Evolutionary conservation across 768 basidiomycete species (phyloP).

Genomic region (Phylloporus sp.): DNA sequence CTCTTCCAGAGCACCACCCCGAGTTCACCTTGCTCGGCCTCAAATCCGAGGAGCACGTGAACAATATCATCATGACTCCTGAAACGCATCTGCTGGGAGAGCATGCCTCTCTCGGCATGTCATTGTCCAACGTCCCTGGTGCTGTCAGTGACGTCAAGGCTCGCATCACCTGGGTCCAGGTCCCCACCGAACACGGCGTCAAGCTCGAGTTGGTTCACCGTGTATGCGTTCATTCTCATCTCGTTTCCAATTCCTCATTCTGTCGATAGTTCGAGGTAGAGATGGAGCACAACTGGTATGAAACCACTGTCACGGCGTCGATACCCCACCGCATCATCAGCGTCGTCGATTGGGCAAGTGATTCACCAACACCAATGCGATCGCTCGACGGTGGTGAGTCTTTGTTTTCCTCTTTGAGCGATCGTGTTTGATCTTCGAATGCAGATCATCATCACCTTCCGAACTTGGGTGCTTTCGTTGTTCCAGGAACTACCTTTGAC

Average conservation of each 20-base stretch:
- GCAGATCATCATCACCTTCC: conserved; percentile 18
- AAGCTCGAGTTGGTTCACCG: conserved; percentile 65
- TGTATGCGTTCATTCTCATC: conserved; percentile 10
- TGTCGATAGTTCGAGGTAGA: conserved; percentile 72
- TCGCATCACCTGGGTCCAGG: conserved; percentile 74
- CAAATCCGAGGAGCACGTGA: conserved; percentile 47
- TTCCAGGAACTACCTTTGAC: conserved; percentile 16
- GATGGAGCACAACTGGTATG: conserved; percentile 96
- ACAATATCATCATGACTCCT: conserved; percentile 42
- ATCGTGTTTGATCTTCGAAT: background rate
- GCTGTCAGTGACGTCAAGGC: conserved; percentile 78
- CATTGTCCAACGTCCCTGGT: conserved; percentile 51
- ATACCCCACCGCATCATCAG: conserved; percentile 78
- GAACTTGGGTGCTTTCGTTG: conserved; percentile 24
- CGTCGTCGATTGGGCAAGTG: conserved; percentile 93
- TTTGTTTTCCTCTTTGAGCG: background rate
- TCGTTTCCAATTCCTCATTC: background rate
- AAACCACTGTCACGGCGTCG: conserved; percentile 71
- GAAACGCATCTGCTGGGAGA: conserved; percentile 45
- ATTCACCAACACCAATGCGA: conserved; percentile 47
- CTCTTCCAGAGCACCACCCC: conserved; percentile 46
- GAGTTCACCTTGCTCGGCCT: conserved; percentile 41
- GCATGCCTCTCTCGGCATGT: conserved; percentile 34
- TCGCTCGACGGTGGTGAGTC: conserved; percentile 14
- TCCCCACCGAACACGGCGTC: conserved; percentile 60